Evolutionary conservation across 345 rosid species (phyloP).

Genomic region (Moringa oleifera): DNA sequence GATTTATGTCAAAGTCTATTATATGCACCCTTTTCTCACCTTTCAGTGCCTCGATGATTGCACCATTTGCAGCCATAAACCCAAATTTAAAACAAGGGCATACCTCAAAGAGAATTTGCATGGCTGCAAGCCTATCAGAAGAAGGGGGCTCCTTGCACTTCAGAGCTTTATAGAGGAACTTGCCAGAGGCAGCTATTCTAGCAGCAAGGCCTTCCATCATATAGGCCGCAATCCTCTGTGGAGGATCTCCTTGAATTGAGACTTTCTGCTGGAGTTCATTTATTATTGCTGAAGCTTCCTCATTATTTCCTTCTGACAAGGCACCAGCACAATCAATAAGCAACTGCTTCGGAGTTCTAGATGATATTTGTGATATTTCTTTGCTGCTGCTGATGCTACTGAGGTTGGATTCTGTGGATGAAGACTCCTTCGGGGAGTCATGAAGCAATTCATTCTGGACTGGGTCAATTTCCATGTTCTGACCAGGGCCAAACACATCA

Average conservation of each 20-base stretch:
- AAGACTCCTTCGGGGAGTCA: conserved; percentile 79
- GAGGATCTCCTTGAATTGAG: conserved; percentile 92
- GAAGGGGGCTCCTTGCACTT: conserved; percentile 99
- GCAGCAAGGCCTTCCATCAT: conserved; percentile 99
- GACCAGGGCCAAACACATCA: conserved; percentile 34
- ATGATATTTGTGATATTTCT: conserved; percentile 52
- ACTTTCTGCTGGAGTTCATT: conserved; percentile 71
- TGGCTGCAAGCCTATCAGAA: conserved; percentile 90
- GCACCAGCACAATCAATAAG: conserved; percentile 73
- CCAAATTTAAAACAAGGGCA: conserved; percentile 99
- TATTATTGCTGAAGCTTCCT: conserved; percentile 59
- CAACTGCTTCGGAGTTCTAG: conserved; percentile 58
- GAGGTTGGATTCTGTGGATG: conserved; percentile 68
- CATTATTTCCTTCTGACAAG: conserved; percentile 57
- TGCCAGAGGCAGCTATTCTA: conserved; percentile 88
- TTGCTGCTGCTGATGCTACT: conserved; percentile 54
- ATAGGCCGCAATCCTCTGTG: conserved; percentile 93
- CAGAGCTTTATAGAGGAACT: conserved; percentile 70
- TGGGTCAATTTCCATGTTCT: conserved; percentile 67
- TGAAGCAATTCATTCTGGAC: conserved; percentile 39
- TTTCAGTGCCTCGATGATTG: conserved; percentile 67
- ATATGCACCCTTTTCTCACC: conserved; percentile 77
- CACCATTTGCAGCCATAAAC: conserved; percentile 86
- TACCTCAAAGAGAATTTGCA: conserved; percentile 95
- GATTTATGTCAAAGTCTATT: conserved; percentile 87